phyloP scores from a whole-genome alignment of 257 asterid species.

The Pogostemon cablin region DNA sequence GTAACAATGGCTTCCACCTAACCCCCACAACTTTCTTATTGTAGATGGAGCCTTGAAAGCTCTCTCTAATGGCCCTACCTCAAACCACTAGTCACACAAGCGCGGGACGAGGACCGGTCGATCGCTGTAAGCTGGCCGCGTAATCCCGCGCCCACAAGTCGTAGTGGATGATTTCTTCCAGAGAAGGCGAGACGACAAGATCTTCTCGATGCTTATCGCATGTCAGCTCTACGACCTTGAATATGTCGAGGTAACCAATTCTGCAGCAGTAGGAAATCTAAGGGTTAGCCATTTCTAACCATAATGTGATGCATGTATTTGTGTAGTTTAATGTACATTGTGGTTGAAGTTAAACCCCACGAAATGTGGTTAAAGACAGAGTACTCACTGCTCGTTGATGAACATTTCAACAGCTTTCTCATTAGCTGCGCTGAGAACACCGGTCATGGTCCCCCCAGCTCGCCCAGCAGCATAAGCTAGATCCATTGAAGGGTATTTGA shows the following conservation, averaged over 20 bases:
- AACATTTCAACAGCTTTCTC: conserved; percentile 99
- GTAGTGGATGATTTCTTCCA: conserved; percentile 88
- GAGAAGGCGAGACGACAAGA: conserved; percentile 65
- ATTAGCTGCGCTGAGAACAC: conserved; percentile 97
- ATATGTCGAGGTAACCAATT: conserved; percentile 84
- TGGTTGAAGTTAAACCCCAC: no score
- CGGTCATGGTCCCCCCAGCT: conserved; percentile 99
- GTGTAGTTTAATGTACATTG: no score
- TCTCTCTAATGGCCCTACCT: not conserved
- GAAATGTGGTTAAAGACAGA: conserved; percentile 13
- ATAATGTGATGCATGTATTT: no score
- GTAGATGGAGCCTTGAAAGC: conserved; percentile 10
- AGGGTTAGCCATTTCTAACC: not conserved
- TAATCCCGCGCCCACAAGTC: conserved; percentile 95
- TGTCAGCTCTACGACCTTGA: conserved; percentile 91
- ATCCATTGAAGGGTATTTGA: conserved; percentile 96
- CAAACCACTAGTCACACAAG: conserved; percentile 47
- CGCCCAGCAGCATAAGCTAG: conserved; percentile 98
- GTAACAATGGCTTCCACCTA: not conserved
- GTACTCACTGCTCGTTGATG: conserved; percentile 71
- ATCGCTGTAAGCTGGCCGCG: conserved; percentile 61
- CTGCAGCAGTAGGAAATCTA: conserved; percentile 47
- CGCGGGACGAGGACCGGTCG: conserved; percentile 54
- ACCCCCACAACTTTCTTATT: conserved; percentile 14
- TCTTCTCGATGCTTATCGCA: conserved; percentile 75